Evolutionary conservation across 2,329 filamentous ascomycete genomes (phyloP).

Genomic region (Aspergillus niger): DNA sequence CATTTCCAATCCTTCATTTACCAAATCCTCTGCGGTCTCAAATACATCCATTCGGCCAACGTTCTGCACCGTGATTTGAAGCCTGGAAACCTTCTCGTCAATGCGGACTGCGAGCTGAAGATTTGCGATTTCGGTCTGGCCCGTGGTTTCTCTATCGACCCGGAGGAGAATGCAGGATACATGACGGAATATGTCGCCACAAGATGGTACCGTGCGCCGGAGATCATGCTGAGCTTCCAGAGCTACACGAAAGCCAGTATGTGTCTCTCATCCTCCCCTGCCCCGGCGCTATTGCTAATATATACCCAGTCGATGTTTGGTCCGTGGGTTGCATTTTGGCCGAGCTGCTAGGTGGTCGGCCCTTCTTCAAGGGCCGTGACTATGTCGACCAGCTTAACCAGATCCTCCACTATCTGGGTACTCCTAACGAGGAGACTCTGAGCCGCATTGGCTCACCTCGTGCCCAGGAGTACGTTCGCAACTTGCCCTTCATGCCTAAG

Average conservation of each 20-base stretch:
- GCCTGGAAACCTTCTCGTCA: conserved; percentile 94
- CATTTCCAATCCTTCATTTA: conserved; percentile 99
- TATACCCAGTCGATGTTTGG: conserved; percentile 88
- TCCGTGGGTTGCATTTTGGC: conserved; percentile 97
- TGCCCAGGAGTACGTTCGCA: conserved; percentile 97
- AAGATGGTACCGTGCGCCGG: conserved; percentile 96
- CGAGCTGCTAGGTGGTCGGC: conserved; percentile 90
- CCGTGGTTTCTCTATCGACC: conserved; percentile 93
- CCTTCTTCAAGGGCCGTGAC: conserved; percentile 98
- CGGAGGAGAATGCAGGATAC: conserved; percentile 97
- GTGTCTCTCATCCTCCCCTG: conserved; percentile 47
- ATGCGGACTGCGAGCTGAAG: conserved; percentile 98
- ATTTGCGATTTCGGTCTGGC: conserved; percentile 98
- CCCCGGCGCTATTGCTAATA: conserved; percentile 7
- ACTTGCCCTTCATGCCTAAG: conserved; percentile 93
- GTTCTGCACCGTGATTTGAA: conserved; percentile 96
- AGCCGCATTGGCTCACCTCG: conserved; percentile 91
- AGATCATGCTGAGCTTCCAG: conserved; percentile 99
- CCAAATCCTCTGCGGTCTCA: conserved; percentile 96
- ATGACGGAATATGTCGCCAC: conserved; percentile 99
- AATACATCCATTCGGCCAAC: conserved; percentile 99
- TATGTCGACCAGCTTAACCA: conserved; percentile 99
- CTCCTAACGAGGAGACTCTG: conserved; percentile 92
- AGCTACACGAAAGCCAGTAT: conserved; percentile 99
- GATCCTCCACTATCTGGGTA: conserved; percentile 96